These are phyloP conservation scores for Ochromonas danica DNA, from an alignment of 108 stramenopile genomes.

Conservation along the genomic window DNA sequence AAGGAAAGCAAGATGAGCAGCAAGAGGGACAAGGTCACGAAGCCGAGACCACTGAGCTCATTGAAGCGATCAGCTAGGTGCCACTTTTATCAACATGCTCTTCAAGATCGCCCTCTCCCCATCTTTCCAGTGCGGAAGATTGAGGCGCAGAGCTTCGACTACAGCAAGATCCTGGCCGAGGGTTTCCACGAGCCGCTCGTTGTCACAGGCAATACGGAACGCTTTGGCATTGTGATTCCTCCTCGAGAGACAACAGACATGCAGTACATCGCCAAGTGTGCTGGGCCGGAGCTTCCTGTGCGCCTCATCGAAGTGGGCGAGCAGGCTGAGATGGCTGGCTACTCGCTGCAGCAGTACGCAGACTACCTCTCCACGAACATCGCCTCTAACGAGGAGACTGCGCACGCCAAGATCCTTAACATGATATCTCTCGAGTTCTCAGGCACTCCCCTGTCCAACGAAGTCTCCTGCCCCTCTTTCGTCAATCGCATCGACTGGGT, in stretches of 20 bases:
- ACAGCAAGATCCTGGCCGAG: slow-evolving; percentile 13
- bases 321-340: slow-evolving; percentile 47
- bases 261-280: slow-evolving; percentile 1
- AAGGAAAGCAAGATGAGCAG: slow-evolving; percentile 15
- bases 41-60: slow-evolving; percentile 13
- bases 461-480: slow-evolving; percentile 54
- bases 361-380: not conserved
- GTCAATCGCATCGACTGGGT: slow-evolving; percentile 80
- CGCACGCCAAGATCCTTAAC: slow-evolving; percentile 41
- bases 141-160: slow-evolving; percentile 13
- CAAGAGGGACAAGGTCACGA: slow-evolving; percentile 13
- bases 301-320: slow-evolving; percentile 46
- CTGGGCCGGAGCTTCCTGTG: not conserved
- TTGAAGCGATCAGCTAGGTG: slow-evolving; percentile 14
- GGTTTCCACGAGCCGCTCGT: slow-evolving; percentile 12
- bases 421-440: slow-evolving; percentile 57
- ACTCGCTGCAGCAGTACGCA: not conserved
- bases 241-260: slow-evolving; percentile 14
- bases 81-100: slow-evolving; percentile 15
- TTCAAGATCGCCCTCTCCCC: slow-evolving; percentile 13
- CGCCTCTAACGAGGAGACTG: slow-evolving; percentile 1
- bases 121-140: slow-evolving; percentile 15
- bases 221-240: slow-evolving; percentile 10
- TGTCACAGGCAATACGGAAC: slow-evolving; percentile 5
- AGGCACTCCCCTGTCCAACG: slow-evolving; percentile 28